A percentile compares a stretch with the other conserved stretches of the same genome.
phyloP scores from a whole-genome alignment of 164 flowering plant species.

The Tetracentron sinense region DNA sequence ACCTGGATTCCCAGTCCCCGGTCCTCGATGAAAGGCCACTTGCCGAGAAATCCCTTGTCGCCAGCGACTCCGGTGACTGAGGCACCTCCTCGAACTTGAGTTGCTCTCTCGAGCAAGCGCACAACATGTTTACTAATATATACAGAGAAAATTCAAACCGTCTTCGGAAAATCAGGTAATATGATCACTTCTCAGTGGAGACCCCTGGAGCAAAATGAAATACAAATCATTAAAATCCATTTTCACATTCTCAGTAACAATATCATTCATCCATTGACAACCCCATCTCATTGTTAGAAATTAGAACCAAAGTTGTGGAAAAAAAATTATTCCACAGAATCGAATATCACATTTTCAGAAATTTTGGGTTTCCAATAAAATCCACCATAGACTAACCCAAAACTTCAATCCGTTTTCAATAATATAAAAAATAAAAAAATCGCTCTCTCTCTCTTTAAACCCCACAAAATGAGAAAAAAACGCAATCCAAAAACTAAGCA shows the following conservation, averaged over 20 bases:
- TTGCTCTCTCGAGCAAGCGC: slow-evolving; percentile 98
- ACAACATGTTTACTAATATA: slow-evolving; percentile 57
- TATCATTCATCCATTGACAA: background rate
- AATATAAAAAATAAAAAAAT: too few species aligned
- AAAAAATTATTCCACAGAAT: too few species aligned
- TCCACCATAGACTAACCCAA: too few species aligned
- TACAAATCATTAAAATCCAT: slow-evolving; percentile 4
- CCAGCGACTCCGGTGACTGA: slow-evolving; percentile 85
- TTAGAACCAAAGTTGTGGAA: background rate
- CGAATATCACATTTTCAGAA: too few species aligned
- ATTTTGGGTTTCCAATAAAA: too few species aligned
- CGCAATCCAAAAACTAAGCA: too few species aligned
- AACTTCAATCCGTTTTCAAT: too few species aligned
- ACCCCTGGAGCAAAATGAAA: slow-evolving; percentile 12
- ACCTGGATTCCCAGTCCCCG: slow-evolving; percentile 77
- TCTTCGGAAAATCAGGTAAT: background rate
- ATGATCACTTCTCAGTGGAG: slow-evolving; percentile 9
- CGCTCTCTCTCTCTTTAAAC: too few species aligned
- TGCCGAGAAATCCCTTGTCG: slow-evolving; percentile 90
- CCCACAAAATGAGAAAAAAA: too few species aligned
- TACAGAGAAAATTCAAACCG: background rate
- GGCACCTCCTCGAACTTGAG: slow-evolving; percentile 89
- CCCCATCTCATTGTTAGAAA: background rate
- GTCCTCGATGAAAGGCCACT: slow-evolving; percentile 79
- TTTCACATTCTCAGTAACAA: background rate